Base-by-base conservation (phyloP, 1,284 basidiomycete genomes). In the Fomitopsis pinicola region DNA sequence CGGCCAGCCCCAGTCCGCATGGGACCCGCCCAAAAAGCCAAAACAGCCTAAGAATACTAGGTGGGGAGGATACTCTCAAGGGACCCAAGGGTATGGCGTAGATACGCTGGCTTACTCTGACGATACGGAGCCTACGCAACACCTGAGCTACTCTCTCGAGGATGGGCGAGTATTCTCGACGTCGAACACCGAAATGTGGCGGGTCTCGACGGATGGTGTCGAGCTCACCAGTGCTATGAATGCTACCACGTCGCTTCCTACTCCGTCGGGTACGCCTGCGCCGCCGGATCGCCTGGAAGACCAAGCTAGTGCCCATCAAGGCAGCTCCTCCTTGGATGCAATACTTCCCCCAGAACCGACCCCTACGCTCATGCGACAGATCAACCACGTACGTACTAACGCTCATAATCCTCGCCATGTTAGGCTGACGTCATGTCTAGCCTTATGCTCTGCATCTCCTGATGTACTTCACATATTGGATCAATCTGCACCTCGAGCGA, bases 391-490 rank as follows among this genome's bases (percentile, higher is more conserved):
- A 75, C 62, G 79, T 75, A 26, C 26, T 57, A 10, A 35, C 3
- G 30, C 30, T 33, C 55, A 54, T 58, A 48, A 26, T 7, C 22
- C 35, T n/a, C 26, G 56, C 45, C 38, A n/a, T 33, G 55, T 68
- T 6, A n/a, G 42, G 26, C 59, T 62, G 53, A 74, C 30, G 52
- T 36, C 58, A 59, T 69, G 57, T 59, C 28, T 61, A 92, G 90
- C 80, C 80, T 68, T 84, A 79, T 70, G 82, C 88, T 12, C 71
- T 92, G n/a, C 89, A 90, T 70, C 78, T 94, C 50, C 73, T 94
- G 57, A 89, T 89, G 83, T 92, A 92, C 71, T 91, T 93, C 70
- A 80, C 84, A n/a, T 81, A 91, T 66, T 94, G 91, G 91, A 86
- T 92, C 64, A 85, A 84, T 64, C 66, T 82, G 17, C 80, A 89